A percentile compares a stretch with the other conserved stretches of the same genome.
Evolutionary conservation across 2,329 filamentous ascomycete genomes (phyloP).

Genomic region (Leptoxyphium fumago): DNA sequence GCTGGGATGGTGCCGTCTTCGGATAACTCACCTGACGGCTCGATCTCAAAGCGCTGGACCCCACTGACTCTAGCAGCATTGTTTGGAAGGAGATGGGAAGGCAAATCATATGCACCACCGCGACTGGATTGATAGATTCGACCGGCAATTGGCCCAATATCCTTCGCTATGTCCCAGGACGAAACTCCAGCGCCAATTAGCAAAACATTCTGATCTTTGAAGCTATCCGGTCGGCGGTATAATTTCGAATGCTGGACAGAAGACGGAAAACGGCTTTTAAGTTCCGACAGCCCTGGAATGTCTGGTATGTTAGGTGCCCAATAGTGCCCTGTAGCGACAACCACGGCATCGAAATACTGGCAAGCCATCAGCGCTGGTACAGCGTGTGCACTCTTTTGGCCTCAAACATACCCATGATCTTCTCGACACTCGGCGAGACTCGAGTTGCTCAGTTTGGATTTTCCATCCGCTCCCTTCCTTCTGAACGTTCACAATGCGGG

Average conservation of each 20-base stretch:
- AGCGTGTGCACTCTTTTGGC: not conserved
- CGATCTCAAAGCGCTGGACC: constrained; percentile 31
- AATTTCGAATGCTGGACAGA: constrained; percentile 37
- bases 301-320: constrained; percentile 36
- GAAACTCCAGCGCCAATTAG: constrained; percentile 43
- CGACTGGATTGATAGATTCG: constrained; percentile 42
- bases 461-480: constrained; percentile 39
- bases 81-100: constrained; percentile 37
- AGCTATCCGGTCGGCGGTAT: constrained; percentile 32
- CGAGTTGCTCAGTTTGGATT: constrained; percentile 31
- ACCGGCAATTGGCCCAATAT: constrained; percentile 31
- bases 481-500: constrained; percentile 38
- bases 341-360: constrained; percentile 34
- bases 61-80: constrained; percentile 39
- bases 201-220: constrained; percentile 42
- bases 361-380: not conserved
- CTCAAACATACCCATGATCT: too few relatives aligned
- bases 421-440: too few relatives aligned
- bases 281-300: constrained; percentile 32
- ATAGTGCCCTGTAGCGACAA: constrained; percentile 42
- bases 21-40: constrained; percentile 1
- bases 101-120: constrained; percentile 45
- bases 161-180: constrained; percentile 39
- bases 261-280: constrained; percentile 31
- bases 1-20: constrained; percentile 31